phyloP scores from a whole-genome alignment of 345 rosid species.

The Citrus inodora region DNA sequence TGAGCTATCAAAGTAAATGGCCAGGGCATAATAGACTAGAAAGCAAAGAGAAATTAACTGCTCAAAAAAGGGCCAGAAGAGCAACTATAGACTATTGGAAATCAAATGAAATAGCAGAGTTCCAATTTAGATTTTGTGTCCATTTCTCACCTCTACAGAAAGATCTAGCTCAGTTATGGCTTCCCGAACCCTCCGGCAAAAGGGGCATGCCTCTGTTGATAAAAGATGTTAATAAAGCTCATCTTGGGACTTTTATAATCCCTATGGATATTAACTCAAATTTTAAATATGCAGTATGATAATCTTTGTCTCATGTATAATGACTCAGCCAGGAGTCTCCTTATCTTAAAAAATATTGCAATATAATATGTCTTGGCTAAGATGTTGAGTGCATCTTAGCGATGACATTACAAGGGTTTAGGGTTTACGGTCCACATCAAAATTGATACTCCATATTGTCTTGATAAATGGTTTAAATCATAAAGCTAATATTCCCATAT shows the following conservation, averaged over 20 bases:
- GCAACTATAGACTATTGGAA: background rate
- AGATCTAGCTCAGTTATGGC: slow-evolving; percentile 88
- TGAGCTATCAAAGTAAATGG: background rate
- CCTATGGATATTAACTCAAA: background rate
- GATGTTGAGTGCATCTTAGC: background rate
- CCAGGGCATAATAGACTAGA: background rate
- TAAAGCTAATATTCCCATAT: background rate
- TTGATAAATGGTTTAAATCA: background rate
- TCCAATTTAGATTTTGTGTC: background rate
- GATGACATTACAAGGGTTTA: background rate
- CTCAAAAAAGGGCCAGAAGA: background rate
- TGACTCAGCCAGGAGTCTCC: background rate
- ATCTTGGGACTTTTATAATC: background rate
- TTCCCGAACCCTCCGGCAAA: slow-evolving; percentile 83
- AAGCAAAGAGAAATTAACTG: background rate
- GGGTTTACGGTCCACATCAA: background rate
- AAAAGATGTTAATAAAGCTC: slow-evolving; percentile 6
- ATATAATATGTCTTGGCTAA: background rate
- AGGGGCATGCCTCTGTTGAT: slow-evolving; percentile 78
- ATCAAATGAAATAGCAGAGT: background rate
- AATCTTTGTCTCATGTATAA: background rate
- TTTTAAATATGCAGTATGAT: background rate
- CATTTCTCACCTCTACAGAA: slow-evolving; percentile 52
- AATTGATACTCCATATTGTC: background rate
- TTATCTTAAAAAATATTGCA: background rate